Base-by-base conservation (phyloP, 768 basidiomycete genomes). In the Tricholoma bakamatsutake region DNA sequence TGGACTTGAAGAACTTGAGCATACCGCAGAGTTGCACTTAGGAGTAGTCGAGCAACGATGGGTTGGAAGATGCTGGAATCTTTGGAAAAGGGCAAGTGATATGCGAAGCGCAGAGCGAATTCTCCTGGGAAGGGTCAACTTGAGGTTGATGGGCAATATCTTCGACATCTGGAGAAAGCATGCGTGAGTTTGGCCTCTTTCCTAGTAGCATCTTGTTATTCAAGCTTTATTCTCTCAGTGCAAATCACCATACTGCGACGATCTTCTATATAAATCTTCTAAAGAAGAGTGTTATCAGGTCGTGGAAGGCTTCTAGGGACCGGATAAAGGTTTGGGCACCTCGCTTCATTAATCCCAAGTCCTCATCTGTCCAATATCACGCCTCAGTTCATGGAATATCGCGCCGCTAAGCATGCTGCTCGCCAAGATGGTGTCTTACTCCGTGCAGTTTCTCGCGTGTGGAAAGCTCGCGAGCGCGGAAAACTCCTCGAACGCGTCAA, bases 401-500 rank as follows among this genome's bases (percentile, higher is more conserved):
- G 80, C 28, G 87, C 82, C 10, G 67, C 72, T 55, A 87, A 81
- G 55, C 78, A 84, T 62, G 54, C 81, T 11, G 71, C 72, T 46
- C 75, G 83, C 43, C 84, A 82, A 62, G 81, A 88, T 54, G 74
- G 73, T 52, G 71, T 84, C 12, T 73, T 87, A 18, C 56, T 88
- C 30, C 77, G 79, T 45, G 86, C 83, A 28, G 71, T 85, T 46
- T 68, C 76, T 61, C 74, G 82, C 47, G 78, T 88, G 3, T 87
- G 87, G 87, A 85, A 79, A 61, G 83, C 87, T 18, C 80, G 79
- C 37, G 85, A 86, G 61, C 79, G 83, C 8, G 84, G 83, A 30
- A 73, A 68, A 50, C 72, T 83, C 28, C 72, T 89, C 10, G 80
- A 80, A 55, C 76, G 79, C 46, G 80, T 84, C 34, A 77, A 73